Evolutionary conservation across 2,329 filamentous ascomycete genomes (phyloP).

Genomic region (Arthrinium puccinioides): DNA sequence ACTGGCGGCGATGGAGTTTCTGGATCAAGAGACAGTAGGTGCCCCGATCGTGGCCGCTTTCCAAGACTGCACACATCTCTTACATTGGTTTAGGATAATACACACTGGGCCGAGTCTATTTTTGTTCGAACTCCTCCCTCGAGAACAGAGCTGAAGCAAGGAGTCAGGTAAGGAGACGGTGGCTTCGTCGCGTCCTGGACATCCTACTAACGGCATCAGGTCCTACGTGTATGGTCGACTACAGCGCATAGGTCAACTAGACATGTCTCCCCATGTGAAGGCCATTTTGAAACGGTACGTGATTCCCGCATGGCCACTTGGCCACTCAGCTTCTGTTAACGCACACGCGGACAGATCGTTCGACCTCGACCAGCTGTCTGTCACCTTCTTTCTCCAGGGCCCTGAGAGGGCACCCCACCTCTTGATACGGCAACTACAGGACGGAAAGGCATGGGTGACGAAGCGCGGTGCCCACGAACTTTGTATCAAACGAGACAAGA

Average conservation of each 20-base stretch:
- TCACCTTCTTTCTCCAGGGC: constrained; percentile 44
- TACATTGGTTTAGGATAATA: constrained; percentile 25
- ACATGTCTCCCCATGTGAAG: constrained; percentile 38
- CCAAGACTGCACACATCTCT: constrained; percentile 5
- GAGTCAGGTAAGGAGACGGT: constrained; percentile 26
- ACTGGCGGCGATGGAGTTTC: constrained; percentile 18
- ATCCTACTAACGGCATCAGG: too few species aligned
- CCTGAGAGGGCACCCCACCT: constrained; percentile 37
- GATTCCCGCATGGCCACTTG: background rate
- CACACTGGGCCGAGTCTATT: constrained; percentile 56
- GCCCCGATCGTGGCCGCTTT: background rate
- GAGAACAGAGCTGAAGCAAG: constrained; percentile 40
- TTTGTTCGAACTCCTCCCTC: constrained; percentile 47
- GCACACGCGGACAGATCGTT: constrained; percentile 33
- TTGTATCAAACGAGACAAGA: constrained; percentile 40
- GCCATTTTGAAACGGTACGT: constrained; percentile 48
- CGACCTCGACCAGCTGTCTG: constrained; percentile 45
- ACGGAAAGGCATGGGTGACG: constrained; percentile 36
- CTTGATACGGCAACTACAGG: constrained; percentile 35
- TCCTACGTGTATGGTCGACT: constrained; percentile 13
- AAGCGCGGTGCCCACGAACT: constrained; percentile 47
- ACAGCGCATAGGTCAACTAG: constrained; percentile 31
- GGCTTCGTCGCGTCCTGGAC: too few species aligned
- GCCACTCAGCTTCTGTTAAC: background rate
- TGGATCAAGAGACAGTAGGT: constrained; percentile 19